Conservation (phyloP, 164 flowering plant genomes). For the Vitis labrusca region DNA sequence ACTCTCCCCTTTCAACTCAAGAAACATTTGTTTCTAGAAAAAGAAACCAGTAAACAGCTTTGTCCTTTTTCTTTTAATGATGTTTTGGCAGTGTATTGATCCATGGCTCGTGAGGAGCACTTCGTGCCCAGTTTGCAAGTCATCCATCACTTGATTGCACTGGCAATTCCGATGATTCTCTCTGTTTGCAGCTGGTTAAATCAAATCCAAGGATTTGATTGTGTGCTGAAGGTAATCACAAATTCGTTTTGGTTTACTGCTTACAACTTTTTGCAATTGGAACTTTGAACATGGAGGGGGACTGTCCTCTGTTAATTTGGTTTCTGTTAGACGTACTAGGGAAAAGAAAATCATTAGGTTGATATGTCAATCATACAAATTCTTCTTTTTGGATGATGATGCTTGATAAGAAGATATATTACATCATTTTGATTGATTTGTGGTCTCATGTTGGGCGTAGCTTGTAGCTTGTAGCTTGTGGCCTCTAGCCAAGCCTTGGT, state of each 20-base stretch:
- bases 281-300: background rate
- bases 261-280: slow-evolving; percentile 4
- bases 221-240: background rate
- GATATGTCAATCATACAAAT: background rate
- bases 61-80: background rate
- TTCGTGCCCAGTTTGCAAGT: slow-evolving; percentile 95
- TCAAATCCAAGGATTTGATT: background rate
- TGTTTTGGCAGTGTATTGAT: slow-evolving; percentile 88
- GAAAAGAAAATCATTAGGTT: background rate
- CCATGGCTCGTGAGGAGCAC: slow-evolving; percentile 80
- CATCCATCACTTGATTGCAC: slow-evolving; percentile 49
- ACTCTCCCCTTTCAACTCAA: background rate
- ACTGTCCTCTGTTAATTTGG: background rate
- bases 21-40: background rate
- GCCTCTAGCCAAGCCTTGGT: background rate
- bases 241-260: background rate
- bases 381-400: background rate
- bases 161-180: background rate
- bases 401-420: background rate
- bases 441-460: background rate
- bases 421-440: background rate
- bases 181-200: background rate
- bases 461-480: background rate
- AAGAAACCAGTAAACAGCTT: background rate
- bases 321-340: background rate